Percentiles rank a stretch among this genome's conserved stretches.
These are phyloP conservation scores for Amborella trichopoda DNA, from an alignment of 164 flowering plant species.

Conservation along the genomic window DNA sequence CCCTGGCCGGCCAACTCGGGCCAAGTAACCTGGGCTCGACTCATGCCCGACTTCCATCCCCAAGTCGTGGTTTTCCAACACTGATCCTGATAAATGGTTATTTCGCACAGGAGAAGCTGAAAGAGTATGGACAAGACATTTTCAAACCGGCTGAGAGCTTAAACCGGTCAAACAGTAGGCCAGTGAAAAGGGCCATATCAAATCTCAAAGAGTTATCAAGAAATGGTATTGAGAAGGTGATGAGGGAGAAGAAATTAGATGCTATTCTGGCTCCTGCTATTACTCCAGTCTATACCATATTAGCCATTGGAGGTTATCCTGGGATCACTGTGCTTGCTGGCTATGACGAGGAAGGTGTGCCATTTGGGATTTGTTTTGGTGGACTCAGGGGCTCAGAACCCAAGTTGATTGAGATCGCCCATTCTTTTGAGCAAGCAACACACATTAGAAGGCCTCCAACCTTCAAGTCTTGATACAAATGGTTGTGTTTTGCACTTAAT, in stretches of 20 bases:
- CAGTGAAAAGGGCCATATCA: constrained; percentile 12
- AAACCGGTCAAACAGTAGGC: constrained; percentile 23
- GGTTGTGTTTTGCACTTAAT: too few relatives aligned
- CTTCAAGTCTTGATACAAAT: too few relatives aligned
- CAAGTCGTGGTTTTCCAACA: not conserved
- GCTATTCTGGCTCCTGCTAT: constrained; percentile 33
- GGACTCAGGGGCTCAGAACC: constrained; percentile 41
- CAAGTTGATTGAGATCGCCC: constrained; percentile 33
- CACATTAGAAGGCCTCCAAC: constrained; percentile 31
- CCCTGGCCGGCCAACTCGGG: not conserved
- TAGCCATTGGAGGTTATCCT: constrained; percentile 43
- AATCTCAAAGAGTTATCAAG: constrained; percentile 10
- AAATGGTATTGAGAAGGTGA: constrained; percentile 32
- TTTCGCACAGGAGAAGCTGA: constrained; percentile 22
- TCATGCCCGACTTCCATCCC: too few relatives aligned
- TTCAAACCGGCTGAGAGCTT: constrained; percentile 17
- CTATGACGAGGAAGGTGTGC: constrained; percentile 21
- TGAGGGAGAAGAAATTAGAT: constrained; percentile 26
- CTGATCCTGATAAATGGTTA: not conserved
- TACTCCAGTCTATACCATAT: constrained; percentile 1
- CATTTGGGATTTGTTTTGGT: constrained; percentile 37
- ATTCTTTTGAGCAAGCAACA: constrained; percentile 47
- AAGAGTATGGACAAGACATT: constrained; percentile 17
- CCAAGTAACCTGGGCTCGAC: not conserved
- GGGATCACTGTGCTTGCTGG: constrained; percentile 49